A percentile compares a stretch with the other conserved stretches of the same genome.
Evolutionary conservation across 176 grass and related monocot species (phyloP).

Genomic region (Tuctoria greenei): DNA sequence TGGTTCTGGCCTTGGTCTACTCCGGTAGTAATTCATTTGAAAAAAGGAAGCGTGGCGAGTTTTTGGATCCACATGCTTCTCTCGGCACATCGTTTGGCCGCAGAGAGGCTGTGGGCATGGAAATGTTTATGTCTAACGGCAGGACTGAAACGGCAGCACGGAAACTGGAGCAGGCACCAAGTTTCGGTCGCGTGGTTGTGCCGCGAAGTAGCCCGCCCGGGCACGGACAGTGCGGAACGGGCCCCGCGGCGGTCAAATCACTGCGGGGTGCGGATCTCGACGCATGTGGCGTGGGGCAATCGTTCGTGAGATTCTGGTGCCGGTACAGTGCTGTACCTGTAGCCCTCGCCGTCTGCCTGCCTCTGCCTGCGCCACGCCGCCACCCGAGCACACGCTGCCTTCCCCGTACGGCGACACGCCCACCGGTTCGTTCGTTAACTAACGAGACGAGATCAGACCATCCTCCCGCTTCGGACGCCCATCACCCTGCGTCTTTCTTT

Average conservation of each 20-base stretch:
- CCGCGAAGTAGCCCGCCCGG: neutral
- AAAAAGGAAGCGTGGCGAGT: neutral
- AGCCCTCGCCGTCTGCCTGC: neutral
- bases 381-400: neutral
- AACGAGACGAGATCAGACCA: neutral
- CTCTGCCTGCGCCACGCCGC: too few species aligned
- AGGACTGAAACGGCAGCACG: neutral
- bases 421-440: conserved; percentile 6
- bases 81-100: neutral
- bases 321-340: neutral
- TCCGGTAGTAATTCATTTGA: neutral
- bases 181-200: neutral
- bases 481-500: neutral
- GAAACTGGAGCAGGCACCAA: neutral
- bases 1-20: neutral
- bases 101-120: neutral
- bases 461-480: neutral
- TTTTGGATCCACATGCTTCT: too few species aligned
- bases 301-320: conserved; percentile 23
- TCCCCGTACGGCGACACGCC: neutral
- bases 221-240: conserved; percentile 19
- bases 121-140: neutral
- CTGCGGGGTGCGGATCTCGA: conserved; percentile 37
- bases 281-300: conserved; percentile 7
- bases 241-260: conserved; percentile 30